phyloP scores from a whole-genome alignment of 768 basidiomycete genomes.

The Russula dissimulans region DNA sequence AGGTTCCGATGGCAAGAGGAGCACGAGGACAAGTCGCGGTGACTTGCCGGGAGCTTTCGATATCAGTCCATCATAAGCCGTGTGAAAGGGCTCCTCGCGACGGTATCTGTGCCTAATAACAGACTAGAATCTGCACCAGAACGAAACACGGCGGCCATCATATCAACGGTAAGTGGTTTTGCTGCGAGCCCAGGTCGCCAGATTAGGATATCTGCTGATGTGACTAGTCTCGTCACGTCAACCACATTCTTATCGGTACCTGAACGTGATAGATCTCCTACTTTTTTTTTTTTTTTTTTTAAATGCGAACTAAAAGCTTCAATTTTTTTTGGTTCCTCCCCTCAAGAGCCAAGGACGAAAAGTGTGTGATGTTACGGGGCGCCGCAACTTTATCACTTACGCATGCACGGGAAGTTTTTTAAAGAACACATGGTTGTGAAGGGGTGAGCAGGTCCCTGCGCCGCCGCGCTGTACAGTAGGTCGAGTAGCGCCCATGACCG shows the following conservation, averaged over 20 bases:
- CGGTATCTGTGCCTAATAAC: background rate
- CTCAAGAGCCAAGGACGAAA: background rate
- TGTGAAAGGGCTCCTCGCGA: background rate
- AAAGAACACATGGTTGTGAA: constrained; percentile 1
- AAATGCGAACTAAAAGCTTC: constrained; percentile 5
- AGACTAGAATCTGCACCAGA: background rate
- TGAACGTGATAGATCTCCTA: constrained; percentile 6
- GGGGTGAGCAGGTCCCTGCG: constrained; percentile 5
- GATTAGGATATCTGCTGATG: constrained; percentile 6
- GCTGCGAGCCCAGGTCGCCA: background rate
- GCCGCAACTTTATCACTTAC: background rate
- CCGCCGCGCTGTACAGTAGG: background rate
- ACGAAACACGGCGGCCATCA: constrained; percentile 12
- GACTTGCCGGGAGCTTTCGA: background rate
- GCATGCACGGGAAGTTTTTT: background rate
- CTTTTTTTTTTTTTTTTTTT: constrained; percentile 4
- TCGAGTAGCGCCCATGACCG: background rate
- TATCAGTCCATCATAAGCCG: no score
- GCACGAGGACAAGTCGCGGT: background rate
- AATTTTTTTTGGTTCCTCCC: constrained; percentile 11
- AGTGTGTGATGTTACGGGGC: background rate
- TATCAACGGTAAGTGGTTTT: background rate
- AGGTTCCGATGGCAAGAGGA: constrained; percentile 4
- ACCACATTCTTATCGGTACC: constrained; percentile 16
- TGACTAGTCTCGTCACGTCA: constrained; percentile 4